A percentile compares a stretch with the other conserved stretches of the same genome.
phyloP scores from a whole-genome alignment of 2,329 filamentous ascomycete genomes.

The Xylaria hypoxylon region DNA sequence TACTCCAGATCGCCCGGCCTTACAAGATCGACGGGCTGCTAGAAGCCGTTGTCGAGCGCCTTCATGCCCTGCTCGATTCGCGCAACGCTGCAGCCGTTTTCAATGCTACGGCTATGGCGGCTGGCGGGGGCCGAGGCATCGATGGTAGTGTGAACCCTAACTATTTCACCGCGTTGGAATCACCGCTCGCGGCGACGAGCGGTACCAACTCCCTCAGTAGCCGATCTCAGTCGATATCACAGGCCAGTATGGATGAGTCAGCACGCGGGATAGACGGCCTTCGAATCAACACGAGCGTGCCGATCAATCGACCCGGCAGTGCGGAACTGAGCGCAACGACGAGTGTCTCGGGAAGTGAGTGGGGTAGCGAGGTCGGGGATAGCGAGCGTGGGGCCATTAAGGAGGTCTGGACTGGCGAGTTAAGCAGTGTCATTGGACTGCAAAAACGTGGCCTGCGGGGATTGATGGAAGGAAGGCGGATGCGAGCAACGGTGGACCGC shows the following conservation, averaged over 20 bases:
- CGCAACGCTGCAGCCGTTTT: conserved; percentile 97
- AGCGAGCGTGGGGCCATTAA: conserved; percentile 58
- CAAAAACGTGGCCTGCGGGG: conserved; percentile 94
- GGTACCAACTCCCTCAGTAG: conserved; percentile 41
- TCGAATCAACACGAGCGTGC: conserved; percentile 65
- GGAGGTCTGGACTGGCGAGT: conserved; percentile 83
- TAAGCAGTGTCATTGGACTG: conserved; percentile 91
- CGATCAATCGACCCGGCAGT: conserved; percentile 57
- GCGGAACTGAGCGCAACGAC: conserved; percentile 67
- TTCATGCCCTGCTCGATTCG: conserved; percentile 90
- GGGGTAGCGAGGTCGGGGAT: conserved; percentile 55
- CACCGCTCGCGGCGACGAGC: conserved; percentile 43
- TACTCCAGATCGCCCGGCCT: conserved; percentile 91
- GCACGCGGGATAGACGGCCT: conserved; percentile 54
- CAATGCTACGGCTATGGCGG: conserved; percentile 98
- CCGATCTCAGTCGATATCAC: conserved; percentile 49
- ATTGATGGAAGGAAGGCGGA: conserved; percentile 91
- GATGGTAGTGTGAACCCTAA: conserved; percentile 74
- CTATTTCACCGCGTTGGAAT: conserved; percentile 65
- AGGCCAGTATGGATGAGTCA: conserved; percentile 45
- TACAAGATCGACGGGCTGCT: conserved; percentile 94
- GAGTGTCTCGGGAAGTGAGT: conserved; percentile 62
- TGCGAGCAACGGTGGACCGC: conserved; percentile 59
- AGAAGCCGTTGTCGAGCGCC: conserved; percentile 89
- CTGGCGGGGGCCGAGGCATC: conserved; percentile 88